Base-by-base conservation (phyloP, 306 rosid genomes). In the Cucurbita ficifolia region DNA sequence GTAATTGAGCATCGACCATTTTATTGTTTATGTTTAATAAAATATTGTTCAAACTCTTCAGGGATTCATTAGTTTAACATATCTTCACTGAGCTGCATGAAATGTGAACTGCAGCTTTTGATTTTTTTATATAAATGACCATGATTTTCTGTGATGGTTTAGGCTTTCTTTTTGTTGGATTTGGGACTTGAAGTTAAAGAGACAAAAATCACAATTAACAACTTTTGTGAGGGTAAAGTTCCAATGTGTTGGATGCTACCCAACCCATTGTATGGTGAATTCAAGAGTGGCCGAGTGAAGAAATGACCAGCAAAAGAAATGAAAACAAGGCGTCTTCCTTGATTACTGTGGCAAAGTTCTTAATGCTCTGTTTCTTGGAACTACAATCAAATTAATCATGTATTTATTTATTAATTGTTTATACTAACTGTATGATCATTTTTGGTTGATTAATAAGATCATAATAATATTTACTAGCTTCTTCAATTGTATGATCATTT, bases 121-220 rank as follows among this genome's bases (percentile, higher is more conserved):
- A 2, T 72, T 52, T 72, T 52, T 51, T 53, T 51, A 10, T 51
- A 71, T 56, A 33, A 40, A 21, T 17, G 57, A 43, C 17, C 76
- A 76, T 79, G 81, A 17, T 76, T 82, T 82, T 82, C 62, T 19
- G 80, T 82, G 78, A 64, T 38, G 55, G 9, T 65, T 38, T 22
- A 43, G 64, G 42, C 54, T 50, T 45, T 57, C 6, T 52, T 43
- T 65, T 43, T 16, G 58, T 64, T 49, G 56, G 24, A 57, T 68
- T 45, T 18, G 61, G 78, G 79, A 76, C 29, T 79, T 72, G 69
- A 62, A 76, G 64, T 76, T 62, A 43, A 67, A 60, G 38, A 43
- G 53, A 73, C 78, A 72, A 65, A 60, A 56, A 22, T 59, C 16
- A 40, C 68, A 50, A 49, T 40, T 61, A 52, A n/a, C 50, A 45